Percentiles rank a stretch among this genome's conserved stretches.
phyloP scores from a whole-genome alignment of 306 rosid genomes.

The Cucurbita maxima region DNA sequence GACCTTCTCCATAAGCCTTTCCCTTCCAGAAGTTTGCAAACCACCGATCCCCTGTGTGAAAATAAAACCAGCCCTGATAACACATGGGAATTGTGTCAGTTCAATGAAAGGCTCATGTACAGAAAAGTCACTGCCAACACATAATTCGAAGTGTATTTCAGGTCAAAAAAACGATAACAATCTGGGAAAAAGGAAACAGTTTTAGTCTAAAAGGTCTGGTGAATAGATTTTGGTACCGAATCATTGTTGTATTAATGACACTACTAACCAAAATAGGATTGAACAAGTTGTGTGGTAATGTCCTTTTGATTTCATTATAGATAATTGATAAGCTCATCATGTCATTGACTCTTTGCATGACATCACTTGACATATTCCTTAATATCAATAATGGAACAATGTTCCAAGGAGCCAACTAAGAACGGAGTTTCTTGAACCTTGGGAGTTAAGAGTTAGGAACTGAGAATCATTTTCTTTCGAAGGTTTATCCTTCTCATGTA shows the following conservation, averaged over 20 bases:
- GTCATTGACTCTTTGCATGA: not conserved
- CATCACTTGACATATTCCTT: not conserved
- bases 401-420: not conserved
- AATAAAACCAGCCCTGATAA: slow-evolving; percentile 85
- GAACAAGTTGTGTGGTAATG: not conserved
- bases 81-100: not conserved
- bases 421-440: not conserved
- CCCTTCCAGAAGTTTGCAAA: slow-evolving; percentile 98
- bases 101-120: not conserved
- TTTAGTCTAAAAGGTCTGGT: not conserved
- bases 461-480: not conserved
- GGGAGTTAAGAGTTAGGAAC: too few species aligned
- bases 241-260: not conserved
- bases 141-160: not conserved
- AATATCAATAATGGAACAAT: not conserved
- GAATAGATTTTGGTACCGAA: not conserved
- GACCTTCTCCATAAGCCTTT: slow-evolving; percentile 90
- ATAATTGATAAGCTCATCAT: not conserved
- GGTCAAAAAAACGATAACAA: not conserved
- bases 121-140: not conserved
- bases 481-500: not conserved
- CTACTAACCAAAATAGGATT: not conserved
- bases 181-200: not conserved
- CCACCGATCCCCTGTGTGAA: slow-evolving; percentile 83
- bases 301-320: not conserved